Evolutionary conservation across 75 land plant genomes (phyloP), one percentile per base, ranked within the genome.

Genomic region (Pseudotsuga menziesii): DNA sequence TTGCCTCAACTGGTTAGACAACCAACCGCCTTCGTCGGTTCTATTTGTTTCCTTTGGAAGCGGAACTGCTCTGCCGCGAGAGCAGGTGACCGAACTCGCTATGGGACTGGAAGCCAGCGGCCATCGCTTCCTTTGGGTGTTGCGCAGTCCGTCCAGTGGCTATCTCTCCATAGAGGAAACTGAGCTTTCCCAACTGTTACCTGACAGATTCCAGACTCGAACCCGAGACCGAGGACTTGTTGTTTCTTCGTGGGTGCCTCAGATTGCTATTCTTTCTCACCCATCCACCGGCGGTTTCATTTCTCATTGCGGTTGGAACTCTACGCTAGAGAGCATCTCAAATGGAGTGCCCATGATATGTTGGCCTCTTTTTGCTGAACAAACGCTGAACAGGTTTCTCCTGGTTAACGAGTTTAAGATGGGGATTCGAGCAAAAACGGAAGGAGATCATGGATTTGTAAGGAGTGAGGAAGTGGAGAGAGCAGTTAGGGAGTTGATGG

Each of bases 21-120:
- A 77, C 20, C 86, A 88, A 48, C 29, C 56, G 2, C 75, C 59
- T 5, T 75, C 16, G 9, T 77, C 84, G 0, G 89, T 88, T 4
- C 75, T 84, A 15, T 82, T 78, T 32, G 89, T 84, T 9, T 85
- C 80, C 27, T 87, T 87, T 60, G 89, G 89, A 27, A 82, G 84
- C 54, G 85, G 81, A 35, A 66, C 35, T 27, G 79, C 76, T 32
- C 56, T 82, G 36, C 59, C 11, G 26, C 57, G 3, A 1, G 85
- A 83, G 12, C 78, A 83, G 56, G 39, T 78, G 59, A 56, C 69
- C 23, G 85, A 86, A 75, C 22, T 83, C 9, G 85, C 85, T 1
- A 4, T 35, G 15, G 88, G 88, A 13, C 71, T 86, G 8, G 82
- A 85, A 77, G 76, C 55, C 3, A 76, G 78, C 9, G 59, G 44